Base-by-base conservation (phyloP, 495 filamentous ascomycete genomes). In the Parachaetomium inaequale region DNA sequence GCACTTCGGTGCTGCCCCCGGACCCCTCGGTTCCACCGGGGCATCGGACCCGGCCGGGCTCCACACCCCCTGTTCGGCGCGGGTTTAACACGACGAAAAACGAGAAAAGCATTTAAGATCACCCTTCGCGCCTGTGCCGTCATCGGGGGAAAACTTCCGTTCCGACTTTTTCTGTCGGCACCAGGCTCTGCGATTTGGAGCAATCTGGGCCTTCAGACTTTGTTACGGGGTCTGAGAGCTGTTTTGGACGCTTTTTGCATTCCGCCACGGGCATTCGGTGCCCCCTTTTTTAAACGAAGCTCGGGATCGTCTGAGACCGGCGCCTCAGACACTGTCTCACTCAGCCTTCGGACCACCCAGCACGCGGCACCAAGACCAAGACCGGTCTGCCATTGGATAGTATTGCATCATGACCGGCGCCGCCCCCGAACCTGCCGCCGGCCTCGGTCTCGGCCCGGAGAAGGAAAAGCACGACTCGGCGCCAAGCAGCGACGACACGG, bases 401-500 rank as follows among this genome's bases (percentile, higher is more conserved):
- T 29, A 14, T 25, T 31, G 1, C 53, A 45, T 31, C 12, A 45
- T 43, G 38, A 17, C 55, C 42, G 55, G 23, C 26, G 26, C 40
- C 38, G 54, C 25, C 25, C 7, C 53, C 21, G 21, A 8, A 12
- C 19, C 34, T 11, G 12, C 6, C 7, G 28, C 17, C 26, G 55
- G 26, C 14, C 55, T 26, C 4, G 36, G 17, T n/a, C n/a, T n/a
- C n/a, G n/a, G n/a, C n/a, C n/a, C n/a, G 5, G 10, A 40, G 12
- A 10, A 36, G 26, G 55, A 34, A 3, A 58, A 47, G 42, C 42
- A 47, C 8, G 11, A 25, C 1, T 23, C 15, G n/a, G 25, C 21
- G 29, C 28, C 55, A 58, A 58, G 55, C 54, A 31, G 10, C 52
- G 52, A 55, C 52, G 34, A 38, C 52, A 55, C 52, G 21, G 32